These are phyloP conservation scores for Hibiscus trionum DNA, from an alignment of 345 rosid species.

Conservation along the genomic window DNA sequence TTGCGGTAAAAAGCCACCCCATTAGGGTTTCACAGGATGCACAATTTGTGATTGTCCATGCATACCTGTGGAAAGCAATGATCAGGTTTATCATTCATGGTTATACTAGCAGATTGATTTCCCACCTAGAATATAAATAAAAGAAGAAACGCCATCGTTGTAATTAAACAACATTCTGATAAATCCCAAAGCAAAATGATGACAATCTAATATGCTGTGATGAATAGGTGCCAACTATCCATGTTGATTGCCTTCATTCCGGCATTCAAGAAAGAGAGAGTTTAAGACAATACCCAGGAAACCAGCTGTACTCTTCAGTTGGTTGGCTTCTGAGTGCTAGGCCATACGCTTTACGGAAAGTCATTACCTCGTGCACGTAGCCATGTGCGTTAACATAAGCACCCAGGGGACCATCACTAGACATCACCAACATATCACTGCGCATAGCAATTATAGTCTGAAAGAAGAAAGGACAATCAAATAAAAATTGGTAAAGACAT, in stretches of 20 bases:
- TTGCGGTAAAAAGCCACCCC: conserved; percentile 89
- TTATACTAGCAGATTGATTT: no score
- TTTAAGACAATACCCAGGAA: conserved; percentile 73
- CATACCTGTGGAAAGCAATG: conserved; percentile 46
- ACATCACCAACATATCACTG: conserved; percentile 94
- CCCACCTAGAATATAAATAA: not conserved
- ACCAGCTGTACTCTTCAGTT: conserved; percentile 72
- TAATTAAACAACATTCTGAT: not conserved
- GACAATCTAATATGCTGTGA: not conserved
- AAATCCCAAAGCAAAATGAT: not conserved
- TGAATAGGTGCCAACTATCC: not conserved
- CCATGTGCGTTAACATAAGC: conserved; percentile 83
- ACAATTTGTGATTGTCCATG: conserved; percentile 66
- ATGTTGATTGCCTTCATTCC: not conserved
- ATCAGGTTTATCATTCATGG: not conserved
- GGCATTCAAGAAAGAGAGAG: not conserved
- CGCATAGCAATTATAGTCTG: conserved; percentile 74
- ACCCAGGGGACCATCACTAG: conserved; percentile 89
- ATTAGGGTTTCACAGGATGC: conserved; percentile 46
- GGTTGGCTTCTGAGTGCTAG: conserved; percentile 47
- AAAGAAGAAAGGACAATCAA: conserved; percentile 11
- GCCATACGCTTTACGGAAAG: conserved; percentile 57
- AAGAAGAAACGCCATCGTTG: not conserved
- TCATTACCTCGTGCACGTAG: conserved; percentile 71
- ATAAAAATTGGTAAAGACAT: not conserved